Evolutionary conservation across 768 basidiomycete genomes (phyloP).

Genomic region (Suillus alpinus): DNA sequence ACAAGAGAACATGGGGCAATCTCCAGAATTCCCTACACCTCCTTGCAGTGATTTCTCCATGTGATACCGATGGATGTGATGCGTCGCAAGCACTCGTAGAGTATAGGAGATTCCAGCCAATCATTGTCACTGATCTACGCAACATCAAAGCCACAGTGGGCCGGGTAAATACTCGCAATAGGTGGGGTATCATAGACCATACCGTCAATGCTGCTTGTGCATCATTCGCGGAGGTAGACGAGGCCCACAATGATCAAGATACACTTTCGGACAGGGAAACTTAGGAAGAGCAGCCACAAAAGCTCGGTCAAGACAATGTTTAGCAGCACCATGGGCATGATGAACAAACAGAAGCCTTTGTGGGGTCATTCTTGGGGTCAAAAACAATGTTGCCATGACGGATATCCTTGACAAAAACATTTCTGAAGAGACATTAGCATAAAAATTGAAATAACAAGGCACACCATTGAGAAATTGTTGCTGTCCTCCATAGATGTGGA

Average conservation of each 20-base stretch:
- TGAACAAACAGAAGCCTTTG: no score
- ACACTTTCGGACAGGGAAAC: no score
- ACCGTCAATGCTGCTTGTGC: background rate
- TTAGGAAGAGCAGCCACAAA: no score
- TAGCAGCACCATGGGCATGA: no score
- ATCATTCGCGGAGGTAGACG: no score
- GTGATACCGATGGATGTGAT: constrained; percentile 7
- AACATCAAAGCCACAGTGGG: constrained; percentile 11
- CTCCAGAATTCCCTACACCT: no score
- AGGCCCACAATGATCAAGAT: no score
- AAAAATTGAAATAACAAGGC: background rate
- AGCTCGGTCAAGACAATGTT: no score
- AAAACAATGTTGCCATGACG: constrained; percentile 99
- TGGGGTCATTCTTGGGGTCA: constrained; percentile 99
- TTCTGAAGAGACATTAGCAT: constrained; percentile 48
- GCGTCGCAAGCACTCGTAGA: constrained; percentile 2
- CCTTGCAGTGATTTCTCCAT: no score
- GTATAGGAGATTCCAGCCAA: background rate
- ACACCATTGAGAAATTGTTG: no score
- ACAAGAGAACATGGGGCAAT: no score
- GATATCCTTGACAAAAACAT: constrained; percentile 99
- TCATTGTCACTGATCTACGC: constrained; percentile 12
- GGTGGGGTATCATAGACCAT: constrained; percentile 7
- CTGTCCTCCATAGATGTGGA: no score
- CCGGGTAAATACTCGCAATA: constrained; percentile 2